A percentile compares a stretch with the other conserved stretches of the same genome.
Conservation (phyloP, 768 basidiomycete species). For the Suillus tomentosus region DNA sequence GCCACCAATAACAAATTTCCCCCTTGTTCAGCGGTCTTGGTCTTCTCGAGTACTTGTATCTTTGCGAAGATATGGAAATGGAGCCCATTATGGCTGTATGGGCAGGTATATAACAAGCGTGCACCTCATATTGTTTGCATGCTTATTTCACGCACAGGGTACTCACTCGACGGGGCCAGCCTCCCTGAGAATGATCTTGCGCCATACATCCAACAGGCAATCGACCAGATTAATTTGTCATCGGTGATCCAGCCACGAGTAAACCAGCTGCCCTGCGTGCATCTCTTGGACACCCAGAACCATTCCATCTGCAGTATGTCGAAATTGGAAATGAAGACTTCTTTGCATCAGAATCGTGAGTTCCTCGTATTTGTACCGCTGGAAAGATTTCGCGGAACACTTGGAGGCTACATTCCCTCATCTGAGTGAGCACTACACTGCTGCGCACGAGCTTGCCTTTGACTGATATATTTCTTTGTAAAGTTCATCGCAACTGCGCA, state of each 20-base stretch:
- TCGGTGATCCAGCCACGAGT: constrained; percentile 52
- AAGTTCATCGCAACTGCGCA: constrained; percentile 59
- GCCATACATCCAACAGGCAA: constrained; percentile 57
- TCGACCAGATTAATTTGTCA: constrained; percentile 63
- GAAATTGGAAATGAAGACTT: constrained; percentile 65
- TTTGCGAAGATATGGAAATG: constrained; percentile 59
- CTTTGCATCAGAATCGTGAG: constrained; percentile 41
- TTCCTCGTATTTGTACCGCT: constrained; percentile 47
- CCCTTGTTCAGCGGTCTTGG: constrained; percentile 50
- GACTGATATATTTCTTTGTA: constrained; percentile 25
- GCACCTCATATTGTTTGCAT: background rate
- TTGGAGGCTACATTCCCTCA: constrained; percentile 52
- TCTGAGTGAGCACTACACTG: constrained; percentile 39
- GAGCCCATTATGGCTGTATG: constrained; percentile 64
- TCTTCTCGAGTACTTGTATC: constrained; percentile 54
- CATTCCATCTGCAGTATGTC: constrained; percentile 50
- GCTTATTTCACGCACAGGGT: constrained; percentile 37
- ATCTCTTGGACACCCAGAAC: constrained; percentile 54
- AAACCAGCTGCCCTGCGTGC: constrained; percentile 54
- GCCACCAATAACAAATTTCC: background rate
- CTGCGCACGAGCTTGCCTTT: constrained; percentile 15
- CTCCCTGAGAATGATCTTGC: constrained; percentile 44
- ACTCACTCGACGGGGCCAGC: constrained; percentile 47
- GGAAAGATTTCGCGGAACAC: constrained; percentile 48
- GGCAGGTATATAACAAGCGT: constrained; percentile 40